Evolutionary conservation across 2,329 filamentous ascomycete species (phyloP), one percentile per base, ranked within the genome.

Genomic region (Penicillium sp.): DNA sequence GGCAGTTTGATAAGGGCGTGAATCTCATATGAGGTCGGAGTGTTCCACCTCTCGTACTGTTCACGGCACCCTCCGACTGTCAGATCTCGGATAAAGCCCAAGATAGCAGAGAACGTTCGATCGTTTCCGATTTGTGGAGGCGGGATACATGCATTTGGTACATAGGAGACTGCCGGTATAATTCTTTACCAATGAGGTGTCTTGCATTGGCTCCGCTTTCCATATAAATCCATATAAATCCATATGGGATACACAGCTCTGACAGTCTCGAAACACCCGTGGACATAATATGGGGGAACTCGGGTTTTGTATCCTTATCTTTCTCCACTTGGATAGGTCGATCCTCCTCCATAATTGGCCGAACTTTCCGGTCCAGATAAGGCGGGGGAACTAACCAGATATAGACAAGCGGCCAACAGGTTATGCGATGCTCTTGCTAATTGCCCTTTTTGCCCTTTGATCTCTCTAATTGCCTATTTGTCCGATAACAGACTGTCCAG

Each of bases 361-460:
- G 12, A 2, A 3, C n/a, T 1, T 23, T 23, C 15, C 15, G 7
- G 27, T 17, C 25, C 5, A 53, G 49, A 53, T 56, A 57, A 53
- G 36, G 10, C 19, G 25, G 49, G 38, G 29, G 13, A 23, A 17
- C 47, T 39, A 52, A 57, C 50, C 3, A 19, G 9, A 45, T 41
- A 6, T 4, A 48, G 47, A 13, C 6, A 15, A 48, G 49, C n/a
- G 23, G 3, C 8, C 9, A 36, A 19, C 6, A 4, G 1, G n/a
- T 63, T 60, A 60, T 61, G 59, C 57, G 49, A 63, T 63, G 25
- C 57, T 55, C 57, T 63, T 61, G 61, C 59, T 63, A 60, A 63
- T 61, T 21, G 38, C 3, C 25, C 12, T 13, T 13, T 33, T 33
- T 5, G 12, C 17, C n/a, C 31, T 31, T 13, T 6, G 25, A 9